phyloP scores from a whole-genome alignment of 441 rosid species.

The Flueggea neowawraea region DNA sequence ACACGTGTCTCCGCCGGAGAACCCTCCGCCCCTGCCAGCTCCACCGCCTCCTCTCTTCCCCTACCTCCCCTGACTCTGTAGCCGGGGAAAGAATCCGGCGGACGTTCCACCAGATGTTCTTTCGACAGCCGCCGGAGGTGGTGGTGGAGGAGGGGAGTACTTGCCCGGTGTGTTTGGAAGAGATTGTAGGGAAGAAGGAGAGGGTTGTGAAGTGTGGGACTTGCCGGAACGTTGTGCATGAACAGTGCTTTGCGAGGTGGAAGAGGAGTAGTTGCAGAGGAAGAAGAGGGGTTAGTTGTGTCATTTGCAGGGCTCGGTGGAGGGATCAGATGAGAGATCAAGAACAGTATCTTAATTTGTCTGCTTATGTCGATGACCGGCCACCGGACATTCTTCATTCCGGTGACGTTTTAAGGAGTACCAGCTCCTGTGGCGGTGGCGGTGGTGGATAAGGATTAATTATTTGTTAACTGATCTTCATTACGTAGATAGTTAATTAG shows the following conservation, averaged over 20 bases:
- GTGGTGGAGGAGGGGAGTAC: conserved; percentile 41
- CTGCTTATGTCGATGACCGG: conserved; percentile 29
- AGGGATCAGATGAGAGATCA: conserved; percentile 21
- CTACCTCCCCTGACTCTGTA: conserved; percentile 41
- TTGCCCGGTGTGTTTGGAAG: conserved; percentile 80
- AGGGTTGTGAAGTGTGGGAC: conserved; percentile 52
- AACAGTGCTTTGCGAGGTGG: conserved; percentile 77
- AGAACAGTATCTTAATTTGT: conserved; percentile 63
- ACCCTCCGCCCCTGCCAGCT: conserved; percentile 64
- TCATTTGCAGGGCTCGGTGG: conserved; percentile 87
- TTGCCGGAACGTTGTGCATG: conserved; percentile 69
- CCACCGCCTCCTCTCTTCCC: conserved; percentile 39
- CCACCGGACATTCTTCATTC: too few species aligned
- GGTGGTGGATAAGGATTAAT: too few species aligned
- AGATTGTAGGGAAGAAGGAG: conserved; percentile 33
- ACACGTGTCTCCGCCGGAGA: conserved; percentile 54
- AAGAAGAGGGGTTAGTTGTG: conserved; percentile 61
- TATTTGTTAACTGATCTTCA: too few species aligned
- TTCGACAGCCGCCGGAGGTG: conserved; percentile 1
- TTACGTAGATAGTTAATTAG: too few species aligned
- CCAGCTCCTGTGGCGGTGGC: too few species aligned
- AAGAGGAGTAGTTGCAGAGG: conserved; percentile 53
- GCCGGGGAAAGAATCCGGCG: conserved; percentile 47
- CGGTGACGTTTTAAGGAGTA: too few species aligned
- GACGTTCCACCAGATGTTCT: conserved; percentile 61